These are phyloP conservation scores for Phyllosticta citribraziliensis DNA, from an alignment of 2,329 filamentous ascomycete genomes.

Conservation along the genomic window DNA sequence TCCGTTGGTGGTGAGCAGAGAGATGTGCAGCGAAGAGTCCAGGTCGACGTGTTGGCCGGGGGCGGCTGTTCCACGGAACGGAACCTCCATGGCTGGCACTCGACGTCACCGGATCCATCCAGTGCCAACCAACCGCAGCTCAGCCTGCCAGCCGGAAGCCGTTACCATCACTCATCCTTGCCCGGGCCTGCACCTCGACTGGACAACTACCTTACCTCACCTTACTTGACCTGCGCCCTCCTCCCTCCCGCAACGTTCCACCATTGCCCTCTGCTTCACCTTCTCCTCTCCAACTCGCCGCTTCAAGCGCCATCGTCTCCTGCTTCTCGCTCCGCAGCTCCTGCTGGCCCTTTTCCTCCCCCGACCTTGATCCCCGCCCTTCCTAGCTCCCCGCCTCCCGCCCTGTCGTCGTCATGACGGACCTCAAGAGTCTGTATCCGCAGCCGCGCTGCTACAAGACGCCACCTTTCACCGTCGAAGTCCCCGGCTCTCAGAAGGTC, in stretches of 20 bases:
- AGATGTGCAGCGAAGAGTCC: too few relatives aligned
- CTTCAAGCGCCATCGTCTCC: background rate
- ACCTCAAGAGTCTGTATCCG: slow-evolving; percentile 39
- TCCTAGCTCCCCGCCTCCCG: slow-evolving; percentile 3
- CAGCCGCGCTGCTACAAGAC: slow-evolving; percentile 46
- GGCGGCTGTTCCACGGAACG: background rate
- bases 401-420: slow-evolving; percentile 21
- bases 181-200: too few relatives aligned
- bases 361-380: background rate
- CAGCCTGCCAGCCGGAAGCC: background rate
- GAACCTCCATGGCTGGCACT: background rate
- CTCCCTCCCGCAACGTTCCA: background rate
- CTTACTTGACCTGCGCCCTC: background rate
- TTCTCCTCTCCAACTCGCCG: background rate
- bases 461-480: slow-evolving; percentile 67
- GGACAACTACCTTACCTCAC: background rate
- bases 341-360: background rate
- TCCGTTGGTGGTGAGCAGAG: background rate
- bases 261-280: background rate
- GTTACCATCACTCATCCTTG: background rate
- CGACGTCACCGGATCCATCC: background rate
- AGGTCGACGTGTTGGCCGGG: background rate
- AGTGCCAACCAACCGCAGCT: background rate
- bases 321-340: background rate
- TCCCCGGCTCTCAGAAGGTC: slow-evolving; percentile 55